phyloP scores from a whole-genome alignment of 345 rosid genomes.

The Lepidium aucheri region DNA sequence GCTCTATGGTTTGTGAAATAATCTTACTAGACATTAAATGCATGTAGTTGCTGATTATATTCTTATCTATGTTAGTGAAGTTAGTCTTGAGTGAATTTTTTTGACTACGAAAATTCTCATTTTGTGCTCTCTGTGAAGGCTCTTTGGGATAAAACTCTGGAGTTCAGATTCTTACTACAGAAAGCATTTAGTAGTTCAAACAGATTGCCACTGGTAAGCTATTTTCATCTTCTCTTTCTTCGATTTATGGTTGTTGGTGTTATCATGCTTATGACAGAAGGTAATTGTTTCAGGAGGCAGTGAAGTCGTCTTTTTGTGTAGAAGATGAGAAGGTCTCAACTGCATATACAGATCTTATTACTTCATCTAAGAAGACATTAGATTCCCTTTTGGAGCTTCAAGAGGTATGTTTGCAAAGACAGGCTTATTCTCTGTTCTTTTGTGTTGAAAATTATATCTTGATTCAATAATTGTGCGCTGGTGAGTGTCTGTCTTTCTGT shows the following conservation, averaged over 20 bases:
- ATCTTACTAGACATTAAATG: neutral
- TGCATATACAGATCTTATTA: constrained; percentile 57
- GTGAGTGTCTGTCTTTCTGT: neutral
- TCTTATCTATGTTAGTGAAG: neutral
- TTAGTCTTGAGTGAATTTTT: neutral
- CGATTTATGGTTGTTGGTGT: neutral
- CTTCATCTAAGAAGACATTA: constrained; percentile 62
- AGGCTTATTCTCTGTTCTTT: neutral
- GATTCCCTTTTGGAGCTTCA: constrained; percentile 67
- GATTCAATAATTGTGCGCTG: neutral
- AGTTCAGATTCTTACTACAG: constrained; percentile 81
- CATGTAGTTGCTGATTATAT: neutral
- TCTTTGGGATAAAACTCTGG: constrained; percentile 79
- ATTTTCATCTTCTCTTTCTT: neutral
- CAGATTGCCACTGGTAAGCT: constrained; percentile 66
- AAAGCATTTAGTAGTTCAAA: constrained; percentile 71
- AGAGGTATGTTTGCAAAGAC: constrained; percentile 41
- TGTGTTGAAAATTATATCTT: neutral
- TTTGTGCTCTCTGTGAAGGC: constrained; percentile 33
- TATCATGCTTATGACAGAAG: neutral
- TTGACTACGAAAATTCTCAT: neutral
- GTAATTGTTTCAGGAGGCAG: constrained; percentile 45
- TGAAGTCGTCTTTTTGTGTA: constrained; percentile 53
- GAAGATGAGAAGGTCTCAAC: constrained; percentile 40
- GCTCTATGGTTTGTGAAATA: neutral